Evolutionary conservation across 108 stramenopile genomes (phyloP), one percentile per base, ranked within the genome.

Genomic region (Nannochloropsis salina): DNA sequence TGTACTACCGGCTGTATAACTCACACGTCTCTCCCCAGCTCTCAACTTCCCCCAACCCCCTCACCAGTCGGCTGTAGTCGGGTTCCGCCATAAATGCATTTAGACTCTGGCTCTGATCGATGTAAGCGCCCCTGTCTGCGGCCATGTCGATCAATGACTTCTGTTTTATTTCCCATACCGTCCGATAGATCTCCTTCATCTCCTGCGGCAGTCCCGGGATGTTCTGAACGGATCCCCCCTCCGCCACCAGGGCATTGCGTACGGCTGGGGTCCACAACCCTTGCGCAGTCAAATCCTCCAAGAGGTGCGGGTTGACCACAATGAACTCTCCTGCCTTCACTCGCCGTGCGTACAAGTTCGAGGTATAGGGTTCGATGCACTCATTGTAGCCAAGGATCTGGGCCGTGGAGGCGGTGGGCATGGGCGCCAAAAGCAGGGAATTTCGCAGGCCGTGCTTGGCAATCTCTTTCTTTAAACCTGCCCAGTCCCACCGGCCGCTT

Each of bases 361-460:
- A 94, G 40, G 97, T 98, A 91, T 96, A 99, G n/a, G 99, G 99
- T 90, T 99, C 99, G 79, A 96, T 96, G 84, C 93, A 93, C 92
- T 99, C 99, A 92, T 98, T 98, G 92, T 98, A 98, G 5, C 99
- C 99, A 82, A 99, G 91, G 86, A 99, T 99, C 92, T 98, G 98
- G 20, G 99, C 97, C 43, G 99, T 99, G n/a, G 97, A 97, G 21
- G 99, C 99, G 42, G 99, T 99, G 83, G 99, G 98, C 99, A 99
- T 99, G 84, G 99, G 99, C 21, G 98, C 98, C 41, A 98, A 92
- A 43, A 99, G 92, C 82, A 99, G 95, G 41, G 98, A 98, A 92
- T 99, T 99, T 83, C 98, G 94, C 91, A 98, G 90, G 80, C 99
- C 99, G 85, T 96, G 91, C 87, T 95, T 81, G 18, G 92, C 93